A percentile compares a stretch with the other conserved stretches of the same genome.
phyloP scores from a whole-genome alignment of 257 asterid genomes.

The Nicotiana sylvestris region DNA sequence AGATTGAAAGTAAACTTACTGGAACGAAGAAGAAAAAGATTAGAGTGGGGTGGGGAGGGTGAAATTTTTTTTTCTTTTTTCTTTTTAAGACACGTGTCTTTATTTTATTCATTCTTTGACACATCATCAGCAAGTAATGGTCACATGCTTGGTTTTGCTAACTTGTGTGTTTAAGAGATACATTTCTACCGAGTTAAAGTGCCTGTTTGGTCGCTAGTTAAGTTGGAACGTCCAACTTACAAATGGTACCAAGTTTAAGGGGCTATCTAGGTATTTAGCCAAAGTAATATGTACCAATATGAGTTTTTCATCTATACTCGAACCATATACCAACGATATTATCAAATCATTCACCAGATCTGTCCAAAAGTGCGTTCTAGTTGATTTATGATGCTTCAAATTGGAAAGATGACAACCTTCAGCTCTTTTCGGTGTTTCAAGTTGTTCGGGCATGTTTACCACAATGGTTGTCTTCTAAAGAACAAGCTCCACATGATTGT shows the following conservation, averaged over 20 bases:
- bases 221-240: not conserved
- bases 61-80: not conserved
- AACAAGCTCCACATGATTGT: not conserved
- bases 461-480: not conserved
- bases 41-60: not conserved
- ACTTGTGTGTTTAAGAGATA: not conserved
- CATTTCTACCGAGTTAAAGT: not conserved
- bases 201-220: not conserved
- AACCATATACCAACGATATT: not conserved
- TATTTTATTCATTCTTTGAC: not conserved
- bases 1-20: not conserved
- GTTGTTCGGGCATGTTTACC: not conserved
- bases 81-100: not conserved
- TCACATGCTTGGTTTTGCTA: not conserved
- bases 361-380: not conserved
- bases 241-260: not conserved
- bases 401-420: not conserved
- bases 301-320: not conserved
- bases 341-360: not conserved
- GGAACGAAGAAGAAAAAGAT: not conserved
- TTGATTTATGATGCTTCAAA: conserved; percentile 3
- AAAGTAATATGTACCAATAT: not conserved
- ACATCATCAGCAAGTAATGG: not conserved
- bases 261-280: not conserved
- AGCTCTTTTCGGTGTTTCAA: not conserved